Conservation (phyloP, 805 yeast species). For the Metschnikowia similis region DNA sequence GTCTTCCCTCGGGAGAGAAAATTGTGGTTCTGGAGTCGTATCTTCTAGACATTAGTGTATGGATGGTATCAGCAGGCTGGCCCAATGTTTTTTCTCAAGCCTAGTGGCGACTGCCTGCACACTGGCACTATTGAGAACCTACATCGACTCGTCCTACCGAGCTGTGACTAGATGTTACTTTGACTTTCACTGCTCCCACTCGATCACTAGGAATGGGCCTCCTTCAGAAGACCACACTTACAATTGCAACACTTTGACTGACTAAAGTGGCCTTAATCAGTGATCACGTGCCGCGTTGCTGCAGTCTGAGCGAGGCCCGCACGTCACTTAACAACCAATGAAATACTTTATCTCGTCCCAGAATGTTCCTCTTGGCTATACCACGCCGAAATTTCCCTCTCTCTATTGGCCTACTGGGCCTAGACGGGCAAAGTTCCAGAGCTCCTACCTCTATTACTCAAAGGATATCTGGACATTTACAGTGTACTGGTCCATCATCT, state of each 20-base stretch:
- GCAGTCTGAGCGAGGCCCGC: neutral
- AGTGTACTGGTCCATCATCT: conserved; percentile 71
- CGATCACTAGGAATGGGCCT: neutral
- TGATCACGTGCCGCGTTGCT: conserved; percentile 1
- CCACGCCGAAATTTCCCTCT: conserved; percentile 76
- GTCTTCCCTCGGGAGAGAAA: conserved; percentile 97
- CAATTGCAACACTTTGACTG: neutral
- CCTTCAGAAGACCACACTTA: neutral
- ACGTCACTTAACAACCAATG: conserved; percentile 12
- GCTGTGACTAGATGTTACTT: too few relatives aligned
- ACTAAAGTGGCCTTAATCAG: neutral
- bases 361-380: conserved; percentile 76
- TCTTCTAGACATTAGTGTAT: conserved; percentile 73
- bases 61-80: neutral
- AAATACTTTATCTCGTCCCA: conserved; percentile 37
- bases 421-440: conserved; percentile 33
- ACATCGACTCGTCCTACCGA: neutral
- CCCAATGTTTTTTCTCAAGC: neutral
- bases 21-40: conserved; percentile 99
- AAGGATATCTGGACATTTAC: conserved; percentile 82
- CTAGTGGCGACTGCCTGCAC: conserved; percentile 11
- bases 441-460: conserved; percentile 62
- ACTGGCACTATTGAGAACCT: neutral
- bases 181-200: neutral
- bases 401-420: conserved; percentile 63